A percentile compares a stretch with the other conserved stretches of the same genome.
Conservation (phyloP, 164 flowering plant species). For the Vitis labrusca region DNA sequence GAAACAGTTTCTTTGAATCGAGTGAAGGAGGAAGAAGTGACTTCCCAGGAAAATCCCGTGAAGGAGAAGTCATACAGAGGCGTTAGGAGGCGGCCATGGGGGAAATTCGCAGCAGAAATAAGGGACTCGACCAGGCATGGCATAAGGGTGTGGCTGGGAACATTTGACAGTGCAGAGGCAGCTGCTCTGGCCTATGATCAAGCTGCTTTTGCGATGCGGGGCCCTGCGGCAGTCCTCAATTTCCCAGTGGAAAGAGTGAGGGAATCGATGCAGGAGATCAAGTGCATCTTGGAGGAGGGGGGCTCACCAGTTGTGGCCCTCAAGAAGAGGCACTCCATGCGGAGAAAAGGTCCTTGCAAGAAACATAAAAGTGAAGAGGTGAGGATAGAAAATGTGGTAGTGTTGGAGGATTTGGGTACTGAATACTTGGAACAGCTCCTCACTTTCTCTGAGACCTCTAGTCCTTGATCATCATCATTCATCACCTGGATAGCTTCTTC, state of each 20-base stretch:
- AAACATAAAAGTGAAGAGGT: conserved; percentile 15
- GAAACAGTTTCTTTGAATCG: neutral
- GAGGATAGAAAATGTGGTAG: conserved; percentile 33
- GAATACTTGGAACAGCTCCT: conserved; percentile 44
- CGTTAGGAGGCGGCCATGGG: conserved; percentile 55
- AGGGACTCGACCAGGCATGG: conserved; percentile 53
- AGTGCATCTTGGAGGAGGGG: conserved; percentile 21
- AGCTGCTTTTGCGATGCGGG: conserved; percentile 50
- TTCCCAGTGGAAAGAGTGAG: conserved; percentile 42
- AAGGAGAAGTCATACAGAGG: conserved; percentile 36
- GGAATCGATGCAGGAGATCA: conserved; percentile 39
- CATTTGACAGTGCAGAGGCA: conserved; percentile 54
- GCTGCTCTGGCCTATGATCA: conserved; percentile 59
- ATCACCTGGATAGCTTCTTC: too few species aligned
- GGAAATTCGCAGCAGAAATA: conserved; percentile 53
- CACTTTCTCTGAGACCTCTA: conserved; percentile 17
- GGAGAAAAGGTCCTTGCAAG: conserved; percentile 20
- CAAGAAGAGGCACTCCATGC: conserved; percentile 40
- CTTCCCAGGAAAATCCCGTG: conserved; percentile 1
- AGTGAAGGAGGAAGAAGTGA: conserved; percentile 25
- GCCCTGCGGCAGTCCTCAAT: conserved; percentile 35
- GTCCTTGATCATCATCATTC: conserved; percentile 8
- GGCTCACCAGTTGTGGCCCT: conserved; percentile 45
- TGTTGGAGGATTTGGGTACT: conserved; percentile 45
- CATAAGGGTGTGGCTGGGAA: conserved; percentile 53